Base-by-base conservation (phyloP, 805 yeast genomes). In the Pichia eremophila region DNA sequence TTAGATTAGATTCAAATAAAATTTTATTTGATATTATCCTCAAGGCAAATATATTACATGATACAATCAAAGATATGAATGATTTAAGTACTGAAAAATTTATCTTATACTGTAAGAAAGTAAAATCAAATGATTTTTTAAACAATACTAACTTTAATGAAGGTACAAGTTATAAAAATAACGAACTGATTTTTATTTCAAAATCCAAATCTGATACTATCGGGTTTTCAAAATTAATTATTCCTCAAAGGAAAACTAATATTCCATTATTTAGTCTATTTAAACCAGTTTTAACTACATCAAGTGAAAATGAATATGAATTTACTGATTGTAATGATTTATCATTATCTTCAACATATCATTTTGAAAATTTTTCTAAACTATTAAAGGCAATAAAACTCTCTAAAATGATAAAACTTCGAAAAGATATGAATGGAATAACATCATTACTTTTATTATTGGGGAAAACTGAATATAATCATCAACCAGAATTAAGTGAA, bases 141-240 rank as follows among this genome's bases (percentile, higher is more conserved):
- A 22, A 22, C 5, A 5, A 5, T 22, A 22, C 6, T 22, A 22
- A 22, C 25, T 19, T 19, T 19, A 22, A 22, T 22, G 25, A 22
- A 22, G 6, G 25, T 22, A 22, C 25, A 22, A 22, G 5, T 5
- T 48, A 56, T 25, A 53, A 62, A 6, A 68, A 72, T 1, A 41
- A 47, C 35, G 72, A 69, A 52, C 62, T 82, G 41, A 68, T 73
- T 27, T 72, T 88, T 46, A 74, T 84, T 6, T 82, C 93, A 0
- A 73, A 54, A 46, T 63, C 68, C 4, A 57, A 72, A 38, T 85
- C 91, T 11, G 84, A 81, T 27, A 50, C 65, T n/a, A 71, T 85
- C 41, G 95, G 95, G 0, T 69, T 72, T 45, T 79, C 86, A 38
- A 81, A 83, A 57, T 67, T 86, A 19, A 71, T 74, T 10, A 72